phyloP scores from a whole-genome alignment of 2,329 filamentous ascomycete species.

The Aureobasidium pullulans region DNA sequence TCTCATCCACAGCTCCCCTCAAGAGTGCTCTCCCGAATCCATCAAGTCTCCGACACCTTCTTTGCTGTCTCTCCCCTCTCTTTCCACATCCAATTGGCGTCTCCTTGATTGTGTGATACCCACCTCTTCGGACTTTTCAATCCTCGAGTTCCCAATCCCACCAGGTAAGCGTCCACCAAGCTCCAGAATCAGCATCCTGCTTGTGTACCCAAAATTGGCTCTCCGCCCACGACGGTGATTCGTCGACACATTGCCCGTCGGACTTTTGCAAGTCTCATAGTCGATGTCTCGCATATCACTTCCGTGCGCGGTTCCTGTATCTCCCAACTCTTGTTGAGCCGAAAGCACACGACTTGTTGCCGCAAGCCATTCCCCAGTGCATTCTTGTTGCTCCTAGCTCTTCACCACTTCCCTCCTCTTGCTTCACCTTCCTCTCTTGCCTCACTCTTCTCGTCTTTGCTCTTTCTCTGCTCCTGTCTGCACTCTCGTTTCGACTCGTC shows the following conservation, averaged over 20 bases:
- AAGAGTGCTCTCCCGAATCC: slow-evolving; percentile 8
- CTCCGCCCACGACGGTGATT: slow-evolving; percentile 3
- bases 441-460: slow-evolving; percentile 4
- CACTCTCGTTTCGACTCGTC: slow-evolving; percentile 1
- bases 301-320: slow-evolving; percentile 9
- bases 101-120: slow-evolving; percentile 13
- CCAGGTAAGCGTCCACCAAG: slow-evolving; percentile 12
- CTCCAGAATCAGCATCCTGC: background rate
- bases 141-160: background rate
- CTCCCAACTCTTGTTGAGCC: slow-evolving; percentile 15
- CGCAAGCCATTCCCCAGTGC: slow-evolving; percentile 8
- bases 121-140: slow-evolving; percentile 11
- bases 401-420: slow-evolving; percentile 12
- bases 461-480: background rate
- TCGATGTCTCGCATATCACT: slow-evolving; percentile 9
- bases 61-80: background rate
- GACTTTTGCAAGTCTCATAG: slow-evolving; percentile 9
- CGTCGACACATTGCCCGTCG: slow-evolving; percentile 8
- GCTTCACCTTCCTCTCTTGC: background rate
- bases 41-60: slow-evolving; percentile 8
- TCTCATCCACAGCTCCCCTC: slow-evolving; percentile 10
- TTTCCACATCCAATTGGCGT: background rate
- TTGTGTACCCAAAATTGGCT: slow-evolving; percentile 12
- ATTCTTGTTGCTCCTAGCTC: slow-evolving; percentile 10
- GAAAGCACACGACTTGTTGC: slow-evolving; percentile 10